A percentile compares a stretch with the other conserved stretches of the same genome.
phyloP scores from a whole-genome alignment of 2,329 filamentous ascomycete species.

The Pseudocercospora fijiensis region DNA sequence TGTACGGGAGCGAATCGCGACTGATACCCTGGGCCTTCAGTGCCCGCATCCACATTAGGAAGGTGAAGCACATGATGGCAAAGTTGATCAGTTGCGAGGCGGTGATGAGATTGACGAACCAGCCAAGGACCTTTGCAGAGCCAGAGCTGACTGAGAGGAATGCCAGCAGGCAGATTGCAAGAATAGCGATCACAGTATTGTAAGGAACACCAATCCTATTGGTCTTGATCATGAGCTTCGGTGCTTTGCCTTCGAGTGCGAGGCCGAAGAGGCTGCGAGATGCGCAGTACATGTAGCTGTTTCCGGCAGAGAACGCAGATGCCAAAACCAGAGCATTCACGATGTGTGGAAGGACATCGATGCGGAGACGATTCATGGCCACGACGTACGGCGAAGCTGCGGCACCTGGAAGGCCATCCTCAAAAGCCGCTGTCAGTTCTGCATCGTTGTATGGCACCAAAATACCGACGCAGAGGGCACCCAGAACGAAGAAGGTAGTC shows the following conservation, averaged over 20 bases:
- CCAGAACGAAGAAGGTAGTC: constrained; percentile 72
- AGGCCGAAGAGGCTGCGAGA: constrained; percentile 66
- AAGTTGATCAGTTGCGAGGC: constrained; percentile 74
- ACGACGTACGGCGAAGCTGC: constrained; percentile 64
- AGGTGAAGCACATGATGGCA: constrained; percentile 66
- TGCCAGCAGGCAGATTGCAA: constrained; percentile 66
- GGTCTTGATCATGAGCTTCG: constrained; percentile 57
- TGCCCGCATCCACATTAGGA: constrained; percentile 68
- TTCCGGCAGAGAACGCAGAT: constrained; percentile 66
- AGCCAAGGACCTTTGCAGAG: constrained; percentile 65
- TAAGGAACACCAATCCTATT: constrained; percentile 68
- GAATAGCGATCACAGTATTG: constrained; percentile 66
- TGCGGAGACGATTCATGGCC: constrained; percentile 66
- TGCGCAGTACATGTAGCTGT: constrained; percentile 66
- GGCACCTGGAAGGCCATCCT: constrained; percentile 54
- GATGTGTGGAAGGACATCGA: constrained; percentile 65
- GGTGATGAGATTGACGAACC: constrained; percentile 70
- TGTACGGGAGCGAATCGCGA: constrained; percentile 65
- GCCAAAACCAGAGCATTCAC: constrained; percentile 66
- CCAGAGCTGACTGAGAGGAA: constrained; percentile 70
- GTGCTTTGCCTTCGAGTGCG: constrained; percentile 59
- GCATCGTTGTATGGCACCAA: constrained; percentile 67
- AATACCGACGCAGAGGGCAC: constrained; percentile 70
- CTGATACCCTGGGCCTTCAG: constrained; percentile 66
- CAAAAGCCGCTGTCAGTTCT: constrained; percentile 59